phyloP scores from a whole-genome alignment of 148 eudicot species.

The Rheum nobile region DNA sequence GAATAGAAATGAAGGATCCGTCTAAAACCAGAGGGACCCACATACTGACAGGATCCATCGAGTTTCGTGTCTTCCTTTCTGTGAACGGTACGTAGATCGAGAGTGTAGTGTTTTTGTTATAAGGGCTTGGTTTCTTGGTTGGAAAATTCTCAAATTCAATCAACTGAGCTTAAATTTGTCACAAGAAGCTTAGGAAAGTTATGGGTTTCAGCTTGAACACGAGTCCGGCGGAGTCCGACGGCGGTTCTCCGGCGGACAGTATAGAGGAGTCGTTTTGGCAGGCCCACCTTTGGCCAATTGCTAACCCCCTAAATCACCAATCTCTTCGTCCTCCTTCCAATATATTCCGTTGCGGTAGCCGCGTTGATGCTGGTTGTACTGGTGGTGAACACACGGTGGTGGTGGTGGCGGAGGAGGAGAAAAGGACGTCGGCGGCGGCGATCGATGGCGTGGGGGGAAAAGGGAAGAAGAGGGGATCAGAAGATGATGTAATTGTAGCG shows the following conservation, averaged over 20 bases:
- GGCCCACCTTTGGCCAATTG: not conserved
- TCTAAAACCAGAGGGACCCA: not conserved
- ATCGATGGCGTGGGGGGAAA: no score
- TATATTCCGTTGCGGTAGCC: not conserved
- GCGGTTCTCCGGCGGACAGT: not conserved
- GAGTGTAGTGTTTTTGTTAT: not conserved
- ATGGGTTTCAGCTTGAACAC: not conserved
- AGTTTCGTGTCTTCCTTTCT: not conserved
- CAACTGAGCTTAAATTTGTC: no score
- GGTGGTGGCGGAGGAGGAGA: not conserved
- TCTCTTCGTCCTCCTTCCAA: not conserved
- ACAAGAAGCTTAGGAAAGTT: no score
- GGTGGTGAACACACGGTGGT: not conserved
- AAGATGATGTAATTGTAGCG: slow-evolving; percentile 6
- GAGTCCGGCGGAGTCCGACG: not conserved
- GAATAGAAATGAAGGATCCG: no score
- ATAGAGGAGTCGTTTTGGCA: slow-evolving; percentile 5
- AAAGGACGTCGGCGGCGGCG: no score
- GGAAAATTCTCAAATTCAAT: no score
- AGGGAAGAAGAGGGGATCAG: slow-evolving; percentile 1
- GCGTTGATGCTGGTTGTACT: not conserved
- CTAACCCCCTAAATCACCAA: not conserved
- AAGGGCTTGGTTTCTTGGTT: not conserved
- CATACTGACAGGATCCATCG: not conserved
- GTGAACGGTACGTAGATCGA: not conserved